Evolutionary conservation across 139 green algal genomes (phyloP).

Genomic region (Pedinophyceae sp.): DNA sequence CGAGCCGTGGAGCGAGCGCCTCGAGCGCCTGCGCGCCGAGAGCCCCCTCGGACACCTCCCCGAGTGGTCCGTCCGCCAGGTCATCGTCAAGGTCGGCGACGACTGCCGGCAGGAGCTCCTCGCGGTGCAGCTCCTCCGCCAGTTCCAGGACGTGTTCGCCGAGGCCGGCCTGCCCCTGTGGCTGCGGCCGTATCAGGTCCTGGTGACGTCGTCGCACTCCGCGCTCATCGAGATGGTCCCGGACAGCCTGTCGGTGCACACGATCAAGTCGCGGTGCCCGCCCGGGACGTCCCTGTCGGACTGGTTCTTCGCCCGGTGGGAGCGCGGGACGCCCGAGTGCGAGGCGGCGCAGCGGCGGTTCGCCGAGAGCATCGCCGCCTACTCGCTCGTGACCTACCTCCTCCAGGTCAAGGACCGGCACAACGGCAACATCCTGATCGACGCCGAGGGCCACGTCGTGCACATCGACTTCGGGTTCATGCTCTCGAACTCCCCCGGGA

Average conservation of each 20-base stretch:
- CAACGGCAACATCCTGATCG: conserved; percentile 82
- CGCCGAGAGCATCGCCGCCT: conserved; percentile 76
- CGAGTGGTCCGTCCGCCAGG: conserved; percentile 69
- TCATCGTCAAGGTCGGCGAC: conserved; percentile 97
- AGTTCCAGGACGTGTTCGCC: conserved; percentile 68
- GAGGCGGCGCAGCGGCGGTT: conserved; percentile 68
- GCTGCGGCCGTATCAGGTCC: conserved; percentile 76
- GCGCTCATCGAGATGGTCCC: conserved; percentile 95
- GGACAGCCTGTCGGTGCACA: conserved; percentile 81
- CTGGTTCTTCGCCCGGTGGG: conserved; percentile 64
- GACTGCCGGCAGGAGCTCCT: conserved; percentile 96
- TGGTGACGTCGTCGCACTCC: conserved; percentile 74
- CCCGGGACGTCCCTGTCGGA: conserved; percentile 33
- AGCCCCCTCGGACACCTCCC: conserved; percentile 55
- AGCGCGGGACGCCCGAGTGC: conserved; percentile 31
- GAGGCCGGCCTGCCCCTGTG: conserved; percentile 75
- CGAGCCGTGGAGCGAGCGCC: conserved; percentile 39
- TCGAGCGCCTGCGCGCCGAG: conserved; percentile 35
- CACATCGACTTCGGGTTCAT: conserved; percentile 99
- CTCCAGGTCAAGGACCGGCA: conserved; percentile 50
- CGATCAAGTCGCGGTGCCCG: conserved; percentile 59
- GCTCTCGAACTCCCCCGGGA: conserved; percentile 64
- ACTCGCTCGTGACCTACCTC: conserved; percentile 67
- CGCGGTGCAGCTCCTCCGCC: conserved; percentile 79
- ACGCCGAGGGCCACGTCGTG: conserved; percentile 68